A percentile compares a stretch with the other conserved stretches of the same genome.
phyloP scores from a whole-genome alignment of 768 basidiomycete genomes.

The Harrya chromipes region DNA sequence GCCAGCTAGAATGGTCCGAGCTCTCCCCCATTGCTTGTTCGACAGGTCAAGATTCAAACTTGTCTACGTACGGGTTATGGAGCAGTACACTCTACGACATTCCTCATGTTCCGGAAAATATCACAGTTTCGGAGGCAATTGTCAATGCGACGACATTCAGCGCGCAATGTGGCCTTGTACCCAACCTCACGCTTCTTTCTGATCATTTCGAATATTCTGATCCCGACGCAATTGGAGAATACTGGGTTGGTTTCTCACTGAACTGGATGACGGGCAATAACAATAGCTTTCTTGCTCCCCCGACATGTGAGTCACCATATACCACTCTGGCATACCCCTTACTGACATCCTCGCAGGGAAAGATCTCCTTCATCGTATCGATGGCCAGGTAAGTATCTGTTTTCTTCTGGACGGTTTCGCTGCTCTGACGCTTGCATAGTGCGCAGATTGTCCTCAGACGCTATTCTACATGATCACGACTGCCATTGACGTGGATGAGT shows the following conservation, averaged over 20 bases:
- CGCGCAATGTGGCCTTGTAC: no score
- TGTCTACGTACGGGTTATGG: background rate
- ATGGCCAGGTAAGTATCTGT: background rate
- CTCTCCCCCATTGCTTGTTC: background rate
- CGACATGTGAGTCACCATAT: background rate
- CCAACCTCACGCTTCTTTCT: background rate
- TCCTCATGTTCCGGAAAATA: background rate
- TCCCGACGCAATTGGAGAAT: background rate
- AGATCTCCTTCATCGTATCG: background rate
- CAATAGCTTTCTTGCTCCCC: background rate
- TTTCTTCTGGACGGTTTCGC: no score
- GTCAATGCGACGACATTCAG: no score
- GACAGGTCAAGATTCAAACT: background rate
- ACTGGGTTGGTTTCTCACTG: background rate
- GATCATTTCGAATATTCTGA: no score
- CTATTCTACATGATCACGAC: background rate
- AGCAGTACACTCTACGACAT: background rate
- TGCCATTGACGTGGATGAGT: background rate
- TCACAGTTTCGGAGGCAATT: background rate
- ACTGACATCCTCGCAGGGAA: background rate
- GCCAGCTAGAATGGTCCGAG: background rate
- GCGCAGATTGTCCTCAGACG: background rate
- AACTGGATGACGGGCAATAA: background rate
- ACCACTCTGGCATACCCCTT: no score
- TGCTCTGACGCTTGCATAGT: background rate